A percentile compares a stretch with the other conserved stretches of the same genome.
Conservation (phyloP, 2,329 filamentous ascomycete genomes). For the Ophiostoma sp. region DNA sequence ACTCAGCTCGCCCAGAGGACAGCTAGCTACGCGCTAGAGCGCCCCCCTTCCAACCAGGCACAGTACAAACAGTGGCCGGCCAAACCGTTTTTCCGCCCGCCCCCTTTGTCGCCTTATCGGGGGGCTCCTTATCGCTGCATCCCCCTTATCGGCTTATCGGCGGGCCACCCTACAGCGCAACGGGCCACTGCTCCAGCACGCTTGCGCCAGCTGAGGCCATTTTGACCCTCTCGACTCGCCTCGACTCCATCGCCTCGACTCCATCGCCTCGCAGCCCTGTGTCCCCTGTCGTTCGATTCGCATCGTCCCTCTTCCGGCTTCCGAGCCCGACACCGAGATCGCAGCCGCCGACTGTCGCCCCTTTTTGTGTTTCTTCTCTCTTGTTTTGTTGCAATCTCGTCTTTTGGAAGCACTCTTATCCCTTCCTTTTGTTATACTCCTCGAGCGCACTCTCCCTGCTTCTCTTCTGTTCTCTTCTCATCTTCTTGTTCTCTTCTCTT, state of each 20-base stretch:
- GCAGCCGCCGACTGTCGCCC: constrained; percentile 5
- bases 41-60: background rate
- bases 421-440: background rate
- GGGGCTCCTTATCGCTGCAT: too few relatives aligned
- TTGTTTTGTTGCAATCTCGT: background rate
- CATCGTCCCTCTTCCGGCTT: constrained; percentile 12
- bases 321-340: constrained; percentile 8
- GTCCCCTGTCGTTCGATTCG: background rate
- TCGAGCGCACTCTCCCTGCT: background rate
- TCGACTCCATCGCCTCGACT: background rate
- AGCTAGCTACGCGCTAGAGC: background rate
- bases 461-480: background rate
- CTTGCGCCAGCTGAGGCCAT: background rate
- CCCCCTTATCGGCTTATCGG: constrained; percentile 14
- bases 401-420: background rate
- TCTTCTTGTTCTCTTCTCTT: background rate
- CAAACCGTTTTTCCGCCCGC: constrained; percentile 18
- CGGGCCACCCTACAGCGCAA: constrained; percentile 2
- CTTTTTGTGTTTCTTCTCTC: background rate
- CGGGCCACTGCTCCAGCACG: too few relatives aligned
- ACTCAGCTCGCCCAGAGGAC: background rate
- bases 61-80: background rate
- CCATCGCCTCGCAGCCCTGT: constrained; percentile 5
- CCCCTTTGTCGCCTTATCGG: constrained; percentile 12
- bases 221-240: constrained; percentile 8